These are phyloP conservation scores for Syzygium aromaticum DNA, from an alignment of 345 rosid species.

Conservation along the genomic window DNA sequence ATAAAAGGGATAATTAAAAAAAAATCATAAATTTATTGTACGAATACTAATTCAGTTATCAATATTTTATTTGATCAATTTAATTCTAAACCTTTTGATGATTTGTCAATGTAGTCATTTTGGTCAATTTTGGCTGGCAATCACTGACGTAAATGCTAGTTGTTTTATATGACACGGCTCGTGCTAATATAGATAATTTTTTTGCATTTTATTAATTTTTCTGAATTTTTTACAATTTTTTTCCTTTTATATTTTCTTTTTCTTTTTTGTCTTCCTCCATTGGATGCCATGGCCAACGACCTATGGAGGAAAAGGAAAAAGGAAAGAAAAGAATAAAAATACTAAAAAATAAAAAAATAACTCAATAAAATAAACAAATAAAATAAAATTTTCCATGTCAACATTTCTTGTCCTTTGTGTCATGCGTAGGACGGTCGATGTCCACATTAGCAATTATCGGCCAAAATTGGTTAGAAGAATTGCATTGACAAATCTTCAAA, in stretches of 20 bases:
- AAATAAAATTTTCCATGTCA: too few relatives aligned
- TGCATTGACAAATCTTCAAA: background rate
- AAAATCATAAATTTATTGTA: background rate
- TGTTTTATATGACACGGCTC: fast-evolving
- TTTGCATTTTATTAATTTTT: background rate
- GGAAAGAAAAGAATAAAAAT: too few relatives aligned
- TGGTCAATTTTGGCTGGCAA: too few relatives aligned
- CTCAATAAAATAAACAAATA: too few relatives aligned
- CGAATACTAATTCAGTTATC: too few relatives aligned
- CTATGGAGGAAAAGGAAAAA: too few relatives aligned
- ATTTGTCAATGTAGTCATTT: too few relatives aligned
- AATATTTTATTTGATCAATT: fast-evolving
- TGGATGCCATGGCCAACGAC: too few relatives aligned
- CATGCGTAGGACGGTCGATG: too few relatives aligned
- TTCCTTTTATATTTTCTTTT: background rate
- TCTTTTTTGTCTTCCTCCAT: background rate
- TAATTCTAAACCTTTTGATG: fast-evolving
- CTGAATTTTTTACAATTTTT: background rate
- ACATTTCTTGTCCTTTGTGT: too few relatives aligned
- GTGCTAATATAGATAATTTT: fast-evolving
- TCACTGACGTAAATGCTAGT: background rate
- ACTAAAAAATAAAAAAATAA: too few relatives aligned
- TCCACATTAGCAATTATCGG: too few relatives aligned
- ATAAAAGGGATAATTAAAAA: background rate
- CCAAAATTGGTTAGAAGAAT: background rate